Evolutionary conservation across 768 basidiomycete genomes (phyloP).

Genomic region (Chlorophyllum brunneum): DNA sequence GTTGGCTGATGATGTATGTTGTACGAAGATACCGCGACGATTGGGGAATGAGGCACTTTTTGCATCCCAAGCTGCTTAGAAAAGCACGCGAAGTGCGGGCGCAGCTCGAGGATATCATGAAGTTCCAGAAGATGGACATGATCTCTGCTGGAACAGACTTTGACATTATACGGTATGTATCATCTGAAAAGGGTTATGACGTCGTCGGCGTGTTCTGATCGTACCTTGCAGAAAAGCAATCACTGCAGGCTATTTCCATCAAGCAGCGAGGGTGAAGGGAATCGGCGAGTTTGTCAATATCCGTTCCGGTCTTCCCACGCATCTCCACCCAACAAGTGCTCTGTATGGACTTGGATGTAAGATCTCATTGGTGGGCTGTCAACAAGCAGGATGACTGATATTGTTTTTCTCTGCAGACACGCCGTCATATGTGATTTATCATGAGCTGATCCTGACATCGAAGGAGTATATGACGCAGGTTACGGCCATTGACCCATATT

Average conservation of each 20-base stretch:
- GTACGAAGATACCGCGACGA: constrained; percentile 78
- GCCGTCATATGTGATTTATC: constrained; percentile 95
- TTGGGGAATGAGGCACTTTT: constrained; percentile 92
- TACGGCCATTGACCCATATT: constrained; percentile 96
- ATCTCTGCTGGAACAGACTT: constrained; percentile 93
- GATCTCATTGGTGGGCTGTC: constrained; percentile 22
- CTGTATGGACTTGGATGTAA: constrained; percentile 93
- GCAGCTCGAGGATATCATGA: constrained; percentile 99
- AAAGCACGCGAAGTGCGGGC: constrained; percentile 94
- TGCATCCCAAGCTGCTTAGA: constrained; percentile 92
- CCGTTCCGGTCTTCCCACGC: constrained; percentile 90
- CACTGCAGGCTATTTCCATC: constrained; percentile 97
- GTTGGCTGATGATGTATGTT: constrained; percentile 1
- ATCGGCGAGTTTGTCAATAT: constrained; percentile 99
- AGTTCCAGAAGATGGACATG: constrained; percentile 94
- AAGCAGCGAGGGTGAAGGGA: constrained; percentile 96
- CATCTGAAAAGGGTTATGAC: background rate
- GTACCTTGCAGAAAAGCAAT: constrained; percentile 77
- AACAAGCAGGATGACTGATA: constrained; percentile 12
- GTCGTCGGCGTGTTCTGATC: background rate
- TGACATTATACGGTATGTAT: constrained; percentile 66
- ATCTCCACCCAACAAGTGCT: constrained; percentile 95
- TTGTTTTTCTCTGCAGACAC: constrained; percentile 54
- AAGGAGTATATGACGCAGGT: constrained; percentile 99
- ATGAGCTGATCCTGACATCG: constrained; percentile 92